Percentiles rank a stretch among this genome's conserved stretches.
phyloP scores from a whole-genome alignment of 345 rosid species.

The Zanthoxylum bungeanum region DNA sequence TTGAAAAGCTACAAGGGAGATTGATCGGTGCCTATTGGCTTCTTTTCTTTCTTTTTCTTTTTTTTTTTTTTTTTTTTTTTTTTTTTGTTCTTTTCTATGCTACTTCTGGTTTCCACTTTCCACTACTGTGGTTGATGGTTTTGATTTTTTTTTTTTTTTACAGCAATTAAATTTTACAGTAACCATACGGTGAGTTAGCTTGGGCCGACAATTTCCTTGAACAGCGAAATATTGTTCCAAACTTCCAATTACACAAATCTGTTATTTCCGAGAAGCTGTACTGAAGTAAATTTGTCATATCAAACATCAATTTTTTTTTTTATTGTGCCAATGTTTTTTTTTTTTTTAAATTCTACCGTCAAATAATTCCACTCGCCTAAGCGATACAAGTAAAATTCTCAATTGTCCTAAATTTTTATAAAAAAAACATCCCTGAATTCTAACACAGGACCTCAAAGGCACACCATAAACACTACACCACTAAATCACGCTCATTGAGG shows the following conservation, averaged over 20 bases:
- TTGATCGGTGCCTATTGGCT: slow-evolving; percentile 15
- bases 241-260: background rate
- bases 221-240: background rate
- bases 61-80: too few species aligned
- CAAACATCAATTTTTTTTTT: background rate
- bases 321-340: background rate
- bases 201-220: background rate
- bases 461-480: too few species aligned
- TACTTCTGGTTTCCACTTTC: slow-evolving; percentile 4
- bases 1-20: slow-evolving; percentile 24
- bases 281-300: background rate
- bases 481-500: too few species aligned
- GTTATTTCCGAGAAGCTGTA: background rate
- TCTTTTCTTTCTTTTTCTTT: slow-evolving; percentile 3
- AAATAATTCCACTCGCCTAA: too few species aligned
- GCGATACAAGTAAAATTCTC: too few species aligned
- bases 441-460: too few species aligned
- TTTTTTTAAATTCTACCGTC: too few species aligned
- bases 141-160: background rate
- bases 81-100: too few species aligned
- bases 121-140: background rate
- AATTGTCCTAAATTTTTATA: too few species aligned
- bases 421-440: too few species aligned
- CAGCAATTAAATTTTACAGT: background rate
- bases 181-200: background rate